Conservation (phyloP, 495 filamentous ascomycete species). For the Aspergillus conjunctus region DNA sequence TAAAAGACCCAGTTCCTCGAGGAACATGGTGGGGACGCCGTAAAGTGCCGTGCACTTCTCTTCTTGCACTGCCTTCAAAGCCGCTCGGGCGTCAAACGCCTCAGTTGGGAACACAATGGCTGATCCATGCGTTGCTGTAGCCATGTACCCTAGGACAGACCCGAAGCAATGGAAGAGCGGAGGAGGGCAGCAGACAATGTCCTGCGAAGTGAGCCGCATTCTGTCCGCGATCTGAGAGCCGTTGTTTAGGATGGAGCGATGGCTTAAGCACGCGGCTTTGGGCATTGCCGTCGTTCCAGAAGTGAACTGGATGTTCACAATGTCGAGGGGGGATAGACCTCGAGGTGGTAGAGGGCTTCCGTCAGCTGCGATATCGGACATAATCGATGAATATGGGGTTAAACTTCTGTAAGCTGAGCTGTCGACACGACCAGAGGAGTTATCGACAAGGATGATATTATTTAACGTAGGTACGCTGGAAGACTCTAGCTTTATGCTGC, state of each 20-base stretch:
- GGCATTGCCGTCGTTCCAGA: slow-evolving; percentile 87
- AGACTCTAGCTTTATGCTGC: slow-evolving; percentile 56
- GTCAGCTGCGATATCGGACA: slow-evolving; percentile 53
- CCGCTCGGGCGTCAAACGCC: slow-evolving; percentile 78
- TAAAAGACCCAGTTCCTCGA: slow-evolving; percentile 79
- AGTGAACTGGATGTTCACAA: slow-evolving; percentile 96
- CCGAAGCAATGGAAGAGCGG: slow-evolving; percentile 96
- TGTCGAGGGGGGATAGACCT: slow-evolving; percentile 64
- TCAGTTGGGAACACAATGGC: slow-evolving; percentile 85
- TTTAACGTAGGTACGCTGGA: slow-evolving; percentile 67
- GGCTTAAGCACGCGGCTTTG: slow-evolving; percentile 89
- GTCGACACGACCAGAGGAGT: slow-evolving; percentile 65
- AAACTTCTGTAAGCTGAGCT: slow-evolving; percentile 44
- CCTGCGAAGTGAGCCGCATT: slow-evolving; percentile 72
- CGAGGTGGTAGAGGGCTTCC: slow-evolving; percentile 40
- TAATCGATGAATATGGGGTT: slow-evolving; percentile 53
- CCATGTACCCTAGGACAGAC: slow-evolving; percentile 89
- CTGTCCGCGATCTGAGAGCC: slow-evolving; percentile 77
- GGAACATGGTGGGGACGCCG: slow-evolving; percentile 96
- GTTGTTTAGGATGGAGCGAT: slow-evolving; percentile 88
- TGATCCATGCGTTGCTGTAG: slow-evolving; percentile 83
- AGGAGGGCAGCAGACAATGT: slow-evolving; percentile 83
- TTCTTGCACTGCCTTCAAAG: slow-evolving; percentile 70
- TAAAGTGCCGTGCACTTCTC: slow-evolving; percentile 83
- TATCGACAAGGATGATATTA: slow-evolving; percentile 77